A percentile compares a stretch with the other conserved stretches of the same genome.
These are phyloP conservation scores for Trametopsis cervina DNA, from an alignment of 768 basidiomycete species.

Conservation along the genomic window DNA sequence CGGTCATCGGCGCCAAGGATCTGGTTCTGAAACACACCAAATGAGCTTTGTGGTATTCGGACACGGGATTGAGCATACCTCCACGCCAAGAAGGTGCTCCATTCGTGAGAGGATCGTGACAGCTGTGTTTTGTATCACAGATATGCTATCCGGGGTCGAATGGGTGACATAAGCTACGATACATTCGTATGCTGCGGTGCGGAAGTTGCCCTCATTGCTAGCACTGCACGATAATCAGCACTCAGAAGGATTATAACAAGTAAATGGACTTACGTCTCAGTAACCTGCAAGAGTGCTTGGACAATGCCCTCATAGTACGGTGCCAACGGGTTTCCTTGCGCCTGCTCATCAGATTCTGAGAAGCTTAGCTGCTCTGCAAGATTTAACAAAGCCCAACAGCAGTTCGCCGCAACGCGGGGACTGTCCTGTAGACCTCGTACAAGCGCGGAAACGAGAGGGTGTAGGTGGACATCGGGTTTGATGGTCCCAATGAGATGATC, in stretches of 20 bases:
- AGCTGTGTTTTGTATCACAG: constrained; percentile 75
- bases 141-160: constrained; percentile 70
- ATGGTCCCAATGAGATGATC: constrained; percentile 82
- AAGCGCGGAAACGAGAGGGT: constrained; percentile 74
- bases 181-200: constrained; percentile 95
- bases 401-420: constrained; percentile 85
- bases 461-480: constrained; percentile 84
- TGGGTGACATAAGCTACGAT: constrained; percentile 83
- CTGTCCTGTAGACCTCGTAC: constrained; percentile 75
- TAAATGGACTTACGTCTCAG: constrained; percentile 66
- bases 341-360: constrained; percentile 54
- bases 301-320: constrained; percentile 88
- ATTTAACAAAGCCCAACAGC: constrained; percentile 96
- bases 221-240: constrained; percentile 34
- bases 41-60: background rate
- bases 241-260: background rate
- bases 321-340: constrained; percentile 61
- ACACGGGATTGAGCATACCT: constrained; percentile 36
- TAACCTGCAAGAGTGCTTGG: constrained; percentile 74
- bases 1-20: constrained; percentile 92
- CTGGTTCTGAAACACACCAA: constrained; percentile 55
- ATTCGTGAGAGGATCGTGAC: constrained; percentile 82
- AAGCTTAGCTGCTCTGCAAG: constrained; percentile 84
- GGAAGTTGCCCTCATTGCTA: constrained; percentile 85
- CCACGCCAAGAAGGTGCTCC: constrained; percentile 80